Evolutionary conservation across 768 basidiomycete species (phyloP).

Genomic region (Punctularia strigosozonata): DNA sequence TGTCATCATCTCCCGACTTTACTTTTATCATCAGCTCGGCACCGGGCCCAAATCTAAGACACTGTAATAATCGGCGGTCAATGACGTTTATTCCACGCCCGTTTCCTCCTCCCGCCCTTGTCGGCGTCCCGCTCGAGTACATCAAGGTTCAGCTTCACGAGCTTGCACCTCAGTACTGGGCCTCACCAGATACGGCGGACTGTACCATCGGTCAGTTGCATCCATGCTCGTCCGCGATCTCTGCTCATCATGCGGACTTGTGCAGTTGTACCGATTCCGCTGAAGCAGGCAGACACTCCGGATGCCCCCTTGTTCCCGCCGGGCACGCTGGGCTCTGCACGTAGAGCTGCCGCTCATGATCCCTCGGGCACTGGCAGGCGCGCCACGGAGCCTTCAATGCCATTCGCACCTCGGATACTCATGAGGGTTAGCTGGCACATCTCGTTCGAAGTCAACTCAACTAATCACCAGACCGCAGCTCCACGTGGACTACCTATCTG

Average conservation of each 20-base stretch:
- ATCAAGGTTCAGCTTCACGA: slow-evolving; percentile 57
- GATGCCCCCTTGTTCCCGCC: too few relatives aligned
- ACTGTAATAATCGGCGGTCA: too few relatives aligned
- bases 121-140: slow-evolving; percentile 59
- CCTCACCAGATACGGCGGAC: slow-evolving; percentile 63
- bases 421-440: slow-evolving; percentile 33
- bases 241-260: too few relatives aligned
- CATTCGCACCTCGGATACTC: slow-evolving; percentile 43
- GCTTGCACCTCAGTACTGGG: slow-evolving; percentile 62
- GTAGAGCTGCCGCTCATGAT: slow-evolving; percentile 20
- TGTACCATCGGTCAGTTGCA: slow-evolving; percentile 54
- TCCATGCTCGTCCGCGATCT: slow-evolving; percentile 1
- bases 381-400: slow-evolving; percentile 38
- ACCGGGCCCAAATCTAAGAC: too few relatives aligned
- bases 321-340: background rate
- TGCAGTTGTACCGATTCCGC: slow-evolving; percentile 15
- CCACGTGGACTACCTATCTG: slow-evolving; percentile 73
- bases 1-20: too few relatives aligned
- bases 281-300: too few relatives aligned
- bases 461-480: slow-evolving; percentile 29
- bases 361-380: slow-evolving; percentile 33
- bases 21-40: too few relatives aligned
- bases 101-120: slow-evolving; percentile 53
- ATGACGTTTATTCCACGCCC: slow-evolving; percentile 45
- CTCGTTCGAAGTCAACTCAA: background rate